Percentiles rank a stretch among this genome's conserved stretches.
phyloP scores from a whole-genome alignment of 2,329 filamentous ascomycete species.

The Botrytis medusae region DNA sequence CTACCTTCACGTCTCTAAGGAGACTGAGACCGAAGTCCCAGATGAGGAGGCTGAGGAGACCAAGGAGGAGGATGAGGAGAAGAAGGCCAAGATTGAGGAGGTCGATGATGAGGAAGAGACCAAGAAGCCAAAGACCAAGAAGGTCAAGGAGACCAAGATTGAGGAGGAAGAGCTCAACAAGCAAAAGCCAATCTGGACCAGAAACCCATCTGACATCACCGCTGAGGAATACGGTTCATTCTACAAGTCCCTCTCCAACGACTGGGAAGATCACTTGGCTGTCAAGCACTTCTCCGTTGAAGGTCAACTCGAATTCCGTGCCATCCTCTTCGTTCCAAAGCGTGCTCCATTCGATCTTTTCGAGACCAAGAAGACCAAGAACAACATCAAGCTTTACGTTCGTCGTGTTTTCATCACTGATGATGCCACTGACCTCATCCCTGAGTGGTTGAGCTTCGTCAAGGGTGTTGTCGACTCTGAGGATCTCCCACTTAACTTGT shows the following conservation, averaged over 20 bases:
- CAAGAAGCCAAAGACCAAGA: slow-evolving; percentile 74
- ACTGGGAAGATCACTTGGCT: slow-evolving; percentile 98
- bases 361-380: slow-evolving; percentile 99
- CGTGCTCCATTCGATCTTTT: slow-evolving; percentile 99
- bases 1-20: slow-evolving; percentile 99
- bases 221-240: slow-evolving; percentile 97
- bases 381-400: slow-evolving; percentile 99
- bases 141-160: slow-evolving; percentile 96
- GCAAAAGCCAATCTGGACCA: slow-evolving; percentile 99
- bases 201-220: slow-evolving; percentile 93
- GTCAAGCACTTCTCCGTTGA: slow-evolving; percentile 99
- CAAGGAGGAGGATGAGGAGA: slow-evolving; percentile 47
- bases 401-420: slow-evolving; percentile 99
- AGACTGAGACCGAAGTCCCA: slow-evolving; percentile 95
- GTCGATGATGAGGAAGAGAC: slow-evolving; percentile 26
- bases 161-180: slow-evolving; percentile 99
- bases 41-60: slow-evolving; percentile 24
- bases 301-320: slow-evolving; percentile 99
- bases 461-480: slow-evolving; percentile 99
- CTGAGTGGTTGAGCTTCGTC: slow-evolving; percentile 98
- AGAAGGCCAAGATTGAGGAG: slow-evolving; percentile 27
- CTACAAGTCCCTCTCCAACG: slow-evolving; percentile 99
- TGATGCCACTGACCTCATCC: slow-evolving; percentile 97
- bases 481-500: slow-evolving; percentile 98
- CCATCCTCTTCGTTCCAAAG: slow-evolving; percentile 99